A percentile compares a stretch with the other conserved stretches of the same genome.
phyloP scores from a whole-genome alignment of 495 filamentous ascomycete species.

The Trichoderma parareesei region DNA sequence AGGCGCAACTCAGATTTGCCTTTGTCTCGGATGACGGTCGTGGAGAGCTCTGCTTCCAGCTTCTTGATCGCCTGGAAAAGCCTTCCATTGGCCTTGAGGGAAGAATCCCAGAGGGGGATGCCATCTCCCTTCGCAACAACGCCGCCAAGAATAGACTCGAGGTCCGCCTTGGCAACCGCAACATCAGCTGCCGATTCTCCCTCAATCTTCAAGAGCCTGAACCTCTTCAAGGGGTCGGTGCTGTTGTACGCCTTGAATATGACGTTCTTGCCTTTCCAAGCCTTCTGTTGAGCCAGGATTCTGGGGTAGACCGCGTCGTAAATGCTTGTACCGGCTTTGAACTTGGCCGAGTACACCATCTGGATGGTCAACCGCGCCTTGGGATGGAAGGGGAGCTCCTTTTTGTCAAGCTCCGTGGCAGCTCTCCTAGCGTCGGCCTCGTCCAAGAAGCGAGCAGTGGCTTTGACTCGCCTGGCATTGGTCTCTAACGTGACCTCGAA shows the following conservation, averaged over 20 bases:
- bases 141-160: constrained; percentile 21
- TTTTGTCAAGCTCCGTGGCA: constrained; percentile 16
- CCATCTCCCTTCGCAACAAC: constrained; percentile 13
- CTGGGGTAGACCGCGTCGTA: constrained; percentile 29
- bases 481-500: constrained; percentile 17
- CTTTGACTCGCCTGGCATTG: constrained; percentile 19
- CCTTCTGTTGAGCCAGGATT: constrained; percentile 8
- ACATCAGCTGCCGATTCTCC: constrained; percentile 28
- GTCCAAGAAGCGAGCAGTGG: constrained; percentile 20
- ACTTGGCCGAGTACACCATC: constrained; percentile 25
- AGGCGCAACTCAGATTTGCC: constrained; percentile 19
- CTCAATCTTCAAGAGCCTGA: constrained; percentile 29
- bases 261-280: constrained; percentile 19
- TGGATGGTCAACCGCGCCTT: constrained; percentile 19
- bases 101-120: constrained; percentile 20
- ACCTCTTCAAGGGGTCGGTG: constrained; percentile 14
- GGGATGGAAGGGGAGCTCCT: constrained; percentile 13
- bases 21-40: constrained; percentile 21
- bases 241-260: constrained; percentile 19
- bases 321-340: constrained; percentile 22
- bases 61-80: constrained; percentile 13
- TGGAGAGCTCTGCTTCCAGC: constrained; percentile 8
- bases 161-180: constrained; percentile 23
- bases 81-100: constrained; percentile 13
- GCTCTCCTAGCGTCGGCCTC: constrained; percentile 21